These are phyloP conservation scores for Diospyros lotus DNA, from an alignment of 148 eudicot genomes.

Conservation along the genomic window DNA sequence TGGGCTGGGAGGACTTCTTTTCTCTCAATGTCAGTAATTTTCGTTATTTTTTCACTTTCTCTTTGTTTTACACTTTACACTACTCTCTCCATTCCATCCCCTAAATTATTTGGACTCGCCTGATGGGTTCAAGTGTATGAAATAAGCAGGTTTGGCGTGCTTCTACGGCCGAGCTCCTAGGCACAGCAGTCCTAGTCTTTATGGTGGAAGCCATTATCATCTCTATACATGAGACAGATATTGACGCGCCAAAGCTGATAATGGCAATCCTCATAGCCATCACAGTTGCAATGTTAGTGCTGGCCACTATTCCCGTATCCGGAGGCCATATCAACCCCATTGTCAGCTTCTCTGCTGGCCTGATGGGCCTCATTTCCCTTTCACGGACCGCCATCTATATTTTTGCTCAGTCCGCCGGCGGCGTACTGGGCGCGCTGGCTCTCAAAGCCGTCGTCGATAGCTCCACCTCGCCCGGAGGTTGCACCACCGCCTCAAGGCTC, in stretches of 20 bases:
- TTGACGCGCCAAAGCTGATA: constrained; percentile 28
- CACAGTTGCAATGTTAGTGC: constrained; percentile 26
- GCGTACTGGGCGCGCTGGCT: constrained; percentile 37
- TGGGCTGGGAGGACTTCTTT: constrained; percentile 24
- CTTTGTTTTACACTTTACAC: neutral
- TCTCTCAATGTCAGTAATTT: constrained; percentile 17
- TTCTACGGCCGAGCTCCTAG: constrained; percentile 36
- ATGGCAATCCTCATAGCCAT: constrained; percentile 27
- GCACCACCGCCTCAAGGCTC: constrained; percentile 18
- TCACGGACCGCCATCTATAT: constrained; percentile 34
- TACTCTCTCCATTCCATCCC: neutral
- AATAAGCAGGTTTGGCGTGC: constrained; percentile 40
- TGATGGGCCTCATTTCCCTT: constrained; percentile 34
- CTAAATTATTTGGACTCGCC: neutral
- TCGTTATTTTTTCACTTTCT: no score
- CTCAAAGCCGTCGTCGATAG: constrained; percentile 32
- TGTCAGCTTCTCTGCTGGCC: constrained; percentile 37
- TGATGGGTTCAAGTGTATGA: neutral
- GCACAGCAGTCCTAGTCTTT: constrained; percentile 39
- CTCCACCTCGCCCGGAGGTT: constrained; percentile 40
- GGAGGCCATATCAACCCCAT: constrained; percentile 50
- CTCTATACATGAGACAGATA: constrained; percentile 22
- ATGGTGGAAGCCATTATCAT: constrained; percentile 42
- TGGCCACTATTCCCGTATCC: constrained; percentile 31
- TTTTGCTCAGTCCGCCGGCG: constrained; percentile 33